These are phyloP conservation scores for Camellia sinensis DNA, from an alignment of 148 eudicot genomes.

Conservation along the genomic window DNA sequence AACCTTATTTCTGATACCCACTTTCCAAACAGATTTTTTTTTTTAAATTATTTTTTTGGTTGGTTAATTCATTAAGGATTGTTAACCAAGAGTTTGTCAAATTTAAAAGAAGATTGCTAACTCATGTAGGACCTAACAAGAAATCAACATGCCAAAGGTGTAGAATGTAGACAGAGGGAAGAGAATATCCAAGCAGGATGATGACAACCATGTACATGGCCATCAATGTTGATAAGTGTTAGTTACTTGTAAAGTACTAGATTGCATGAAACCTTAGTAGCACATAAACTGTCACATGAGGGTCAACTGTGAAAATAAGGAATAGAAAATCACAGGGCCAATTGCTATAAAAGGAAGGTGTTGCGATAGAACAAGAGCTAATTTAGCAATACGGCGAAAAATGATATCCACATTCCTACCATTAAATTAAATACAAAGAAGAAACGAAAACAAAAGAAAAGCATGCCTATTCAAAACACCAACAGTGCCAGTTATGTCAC, in stretches of 20 bases:
- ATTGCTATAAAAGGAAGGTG: not conserved
- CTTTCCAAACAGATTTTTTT: not conserved
- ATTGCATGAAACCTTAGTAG: not conserved
- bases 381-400: not conserved
- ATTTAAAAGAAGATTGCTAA: too few species aligned
- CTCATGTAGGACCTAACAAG: not conserved
- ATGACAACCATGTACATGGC: not conserved
- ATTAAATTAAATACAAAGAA: not conserved
- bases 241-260: not conserved
- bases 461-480: not conserved
- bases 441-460: not conserved
- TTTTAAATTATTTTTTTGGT: not conserved
- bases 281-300: not conserved
- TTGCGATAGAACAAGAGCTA: not conserved
- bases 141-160: conserved; percentile 8
- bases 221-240: not conserved
- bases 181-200: conserved; percentile 2
- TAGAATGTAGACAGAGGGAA: not conserved
- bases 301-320: not conserved
- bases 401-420: not conserved
- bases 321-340: not conserved
- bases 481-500: not conserved
- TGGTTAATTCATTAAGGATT: not conserved
- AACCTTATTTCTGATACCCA: not conserved
- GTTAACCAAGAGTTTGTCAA: not conserved